Base-by-base conservation (phyloP, 1,139 yeast species). In the Hemisphaericaspora xylanilytica region DNA sequence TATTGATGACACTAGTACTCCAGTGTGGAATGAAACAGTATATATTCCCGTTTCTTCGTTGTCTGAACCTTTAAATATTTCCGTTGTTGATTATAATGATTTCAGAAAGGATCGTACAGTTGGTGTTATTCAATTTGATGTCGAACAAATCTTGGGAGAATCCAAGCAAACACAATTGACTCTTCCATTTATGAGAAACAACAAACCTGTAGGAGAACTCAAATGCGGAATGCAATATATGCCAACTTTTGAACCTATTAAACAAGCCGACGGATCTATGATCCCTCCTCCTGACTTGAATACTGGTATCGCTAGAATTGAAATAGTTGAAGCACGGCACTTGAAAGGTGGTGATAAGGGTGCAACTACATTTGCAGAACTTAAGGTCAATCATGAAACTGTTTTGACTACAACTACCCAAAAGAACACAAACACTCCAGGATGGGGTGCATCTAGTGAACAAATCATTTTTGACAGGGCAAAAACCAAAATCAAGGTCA, bases 271-370 rank as follows among this genome's bases (percentile, higher is more conserved):
- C 62, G 97, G 97, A 39, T 85, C 94, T 8, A 70, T 75, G 36
- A 83, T 80, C 49, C 90, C 95, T 35, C 89, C 95, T 34, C 96
- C 96, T 37, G 96, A 89, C 50, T 78, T 88, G 60, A 89, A 88
- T 62, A 87, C 97, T 14, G 98, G 98, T 72, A 83, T 92, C 52
- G 80, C 85, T 20, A 76, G 82, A 53, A 60, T 85, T 42, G 71
- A 67, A 41, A 56, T 79, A 35, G 50, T 58, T n/a, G 78, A 72
- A 45, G 81, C 78, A 17, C 71, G 81, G 60, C 67, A 73, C 59
- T 68, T 61, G 67, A 63, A 46, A 61, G 65, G 57, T 55, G 50
- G 56, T 11, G 75, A 69, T 32, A 69, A 77, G 49, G 66, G 70
- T 15, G 69, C 80, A 25, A 65, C 85, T n/a, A 70, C 89, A 2